A percentile compares a stretch with the other conserved stretches of the same genome.
These are phyloP conservation scores for Pachysolen tannophilus DNA, from an alignment of 805 yeast genomes.

Conservation along the genomic window DNA sequence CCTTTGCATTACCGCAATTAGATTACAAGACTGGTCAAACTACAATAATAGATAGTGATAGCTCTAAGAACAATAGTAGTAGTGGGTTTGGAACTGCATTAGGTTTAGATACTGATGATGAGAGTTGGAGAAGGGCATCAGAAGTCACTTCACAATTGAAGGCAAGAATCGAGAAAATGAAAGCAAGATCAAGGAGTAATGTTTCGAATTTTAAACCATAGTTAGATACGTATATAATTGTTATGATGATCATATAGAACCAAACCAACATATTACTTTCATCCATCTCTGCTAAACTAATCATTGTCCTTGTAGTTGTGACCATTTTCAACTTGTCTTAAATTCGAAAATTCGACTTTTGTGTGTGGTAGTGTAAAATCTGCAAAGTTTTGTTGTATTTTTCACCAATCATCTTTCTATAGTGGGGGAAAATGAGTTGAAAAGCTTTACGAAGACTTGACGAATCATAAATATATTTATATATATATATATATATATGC, in stretches of 20 bases:
- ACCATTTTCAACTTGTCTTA: no score
- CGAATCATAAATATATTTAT: not conserved
- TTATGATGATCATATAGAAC: no score
- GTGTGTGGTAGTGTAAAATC: no score
- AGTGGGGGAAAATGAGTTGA: not conserved
- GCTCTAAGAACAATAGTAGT: constrained; percentile 12
- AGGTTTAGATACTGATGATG: constrained; percentile 43
- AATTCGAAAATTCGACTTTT: no score
- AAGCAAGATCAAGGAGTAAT: constrained; percentile 37
- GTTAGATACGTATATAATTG: no score
- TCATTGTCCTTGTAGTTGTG: no score
- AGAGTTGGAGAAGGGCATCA: constrained; percentile 84
- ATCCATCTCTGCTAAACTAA: no score
- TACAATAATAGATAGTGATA: not conserved
- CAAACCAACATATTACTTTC: no score
- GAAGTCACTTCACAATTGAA: constrained; percentile 81
- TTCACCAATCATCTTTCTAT: no score
- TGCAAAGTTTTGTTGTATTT: no score
- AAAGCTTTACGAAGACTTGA: not conserved
- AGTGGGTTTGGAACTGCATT: no score
- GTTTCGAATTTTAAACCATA: constrained; percentile 9
- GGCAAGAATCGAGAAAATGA: constrained; percentile 86
- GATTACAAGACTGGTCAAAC: constrained; percentile 13
- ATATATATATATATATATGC: not conserved
- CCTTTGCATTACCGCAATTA: constrained; percentile 10